Base-by-base conservation (phyloP, 345 rosid genomes). In the Eucalyptus paniculata region DNA sequence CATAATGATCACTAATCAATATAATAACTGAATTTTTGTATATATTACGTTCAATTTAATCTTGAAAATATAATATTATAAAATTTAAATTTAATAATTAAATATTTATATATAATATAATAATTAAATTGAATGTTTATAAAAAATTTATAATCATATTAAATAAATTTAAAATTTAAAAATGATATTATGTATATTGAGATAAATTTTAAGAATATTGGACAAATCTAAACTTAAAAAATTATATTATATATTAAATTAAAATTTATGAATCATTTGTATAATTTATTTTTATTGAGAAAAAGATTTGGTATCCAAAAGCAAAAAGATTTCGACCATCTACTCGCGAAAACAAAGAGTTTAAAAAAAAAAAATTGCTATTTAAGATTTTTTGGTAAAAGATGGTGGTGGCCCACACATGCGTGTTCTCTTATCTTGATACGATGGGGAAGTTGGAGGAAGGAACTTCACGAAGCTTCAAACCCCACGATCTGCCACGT, bases 131-230 rank as follows among this genome's bases (percentile, higher is more conserved):
- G 5, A 56, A 56, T 23, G 1, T 23, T 0, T 56, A 24, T 9
- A 0, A 56, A 56, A 56, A 56, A 0, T 4, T 56, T 56, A 56
- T 56, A 56, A 56, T 56, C 2, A 10, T 1, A 56, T 56, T 24
- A 0, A 56, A 56, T 4, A 56, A 24, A 56, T 56, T 56, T 24
- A 53, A 53, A 53, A 1, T 24, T 56, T 23, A 56, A 23, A 0
- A 0, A 56, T 23, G 6, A 0, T 0, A 0, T 56, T 56, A 56
- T 56, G 2, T 0, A 56, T 56, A 3, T 53, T 24, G 2, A 11
- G 9, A 24, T 24, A 24, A 24, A 56, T 56, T 1, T 56, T 1
- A 56, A 56, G 0, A 56, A 56, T 24, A 56, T 56, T 9, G 2
- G 30, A 24, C 9, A 56, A 56, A 56, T 56, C 4, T 56, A 24